phyloP scores from a whole-genome alignment of 2,329 filamentous ascomycete species.

The Rutstroemia sp. region DNA sequence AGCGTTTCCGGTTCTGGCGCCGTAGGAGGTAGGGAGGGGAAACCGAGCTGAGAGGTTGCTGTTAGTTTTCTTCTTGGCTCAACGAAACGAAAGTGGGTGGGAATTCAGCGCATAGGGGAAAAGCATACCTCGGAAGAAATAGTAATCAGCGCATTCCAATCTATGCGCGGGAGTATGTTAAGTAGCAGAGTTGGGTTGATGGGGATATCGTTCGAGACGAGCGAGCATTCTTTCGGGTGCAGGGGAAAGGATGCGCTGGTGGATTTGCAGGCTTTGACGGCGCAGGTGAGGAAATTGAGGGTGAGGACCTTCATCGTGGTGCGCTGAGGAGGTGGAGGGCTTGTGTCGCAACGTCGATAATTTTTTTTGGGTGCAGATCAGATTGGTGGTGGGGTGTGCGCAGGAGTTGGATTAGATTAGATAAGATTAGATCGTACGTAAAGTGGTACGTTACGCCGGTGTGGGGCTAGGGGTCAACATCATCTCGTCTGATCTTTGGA shows the following conservation, averaged over 20 bases:
- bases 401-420: slow-evolving; percentile 5
- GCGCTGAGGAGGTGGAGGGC: neutral
- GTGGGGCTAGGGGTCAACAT: neutral
- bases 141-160: slow-evolving; percentile 74
- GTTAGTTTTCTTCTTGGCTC: slow-evolving; percentile 7
- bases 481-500: neutral
- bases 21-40: slow-evolving; percentile 61
- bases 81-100: neutral
- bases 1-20: slow-evolving; percentile 57
- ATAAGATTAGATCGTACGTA: neutral
- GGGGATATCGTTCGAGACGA: slow-evolving; percentile 77
- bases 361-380: neutral
- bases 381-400: neutral
- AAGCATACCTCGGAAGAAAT: slow-evolving; percentile 65
- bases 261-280: slow-evolving; percentile 88
- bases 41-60: slow-evolving; percentile 57
- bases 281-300: slow-evolving; percentile 94
- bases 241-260: slow-evolving; percentile 76
- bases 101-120: slow-evolving; percentile 13
- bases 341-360: neutral
- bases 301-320: slow-evolving; percentile 82
- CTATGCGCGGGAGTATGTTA: slow-evolving; percentile 79
- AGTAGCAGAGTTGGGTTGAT: slow-evolving; percentile 72
- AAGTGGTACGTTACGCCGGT: neutral
- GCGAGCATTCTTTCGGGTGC: slow-evolving; percentile 85